Evolutionary conservation across 331 rosid genomes (phyloP), one percentile per base, ranked within the genome.

Genomic region (Dryas integrifolia): DNA sequence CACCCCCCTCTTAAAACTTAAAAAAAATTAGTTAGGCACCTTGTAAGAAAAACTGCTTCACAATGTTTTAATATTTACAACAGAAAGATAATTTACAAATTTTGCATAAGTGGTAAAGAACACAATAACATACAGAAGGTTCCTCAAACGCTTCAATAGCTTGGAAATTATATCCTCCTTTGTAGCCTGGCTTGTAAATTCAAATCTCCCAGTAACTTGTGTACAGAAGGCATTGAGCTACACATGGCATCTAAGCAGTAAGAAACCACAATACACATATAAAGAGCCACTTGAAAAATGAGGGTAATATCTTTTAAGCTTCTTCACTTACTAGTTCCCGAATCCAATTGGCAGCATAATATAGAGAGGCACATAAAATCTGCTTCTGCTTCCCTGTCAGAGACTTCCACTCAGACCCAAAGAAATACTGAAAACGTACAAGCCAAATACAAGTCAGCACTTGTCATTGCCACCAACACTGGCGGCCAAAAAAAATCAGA

Each of bases 281-380:
- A 9, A 62, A 67, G 55, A 58, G 41, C 72, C 64, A 44, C 52
- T 62, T 21, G 9, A 71, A 75, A 62, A 44, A 30, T 46, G 44
- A 75, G 65, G n/a, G 35, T 47, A 60, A 7, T 18, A 26, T n/a
- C 50, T 60, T 48, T 11, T 18, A 53, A 44, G 48, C 60, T 50
- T 70, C 30, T 40, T 6, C 30, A 69, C 73, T 69, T 69, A 82
- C 85, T 53, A 82, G 76, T 58, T 82, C 85, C 49, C 82, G 66
- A 45, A 82, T 82, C 85, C 85, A 82, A 72, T 82, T 82, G 70
- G 77, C 69, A n/a, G 82, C 85, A 63, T 82, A 82, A 46, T 64
- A 82, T 50, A 82, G 63, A 45, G 80, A 77, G 21, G 72, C 74
- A 60, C 82, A 78, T 18, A 78, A 14, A 69, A 73, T 70, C 16